Percentiles rank a stretch among this genome's conserved stretches.
These are phyloP conservation scores for Myochromella boudieri DNA, from an alignment of 768 basidiomycete genomes.

Conservation along the genomic window DNA sequence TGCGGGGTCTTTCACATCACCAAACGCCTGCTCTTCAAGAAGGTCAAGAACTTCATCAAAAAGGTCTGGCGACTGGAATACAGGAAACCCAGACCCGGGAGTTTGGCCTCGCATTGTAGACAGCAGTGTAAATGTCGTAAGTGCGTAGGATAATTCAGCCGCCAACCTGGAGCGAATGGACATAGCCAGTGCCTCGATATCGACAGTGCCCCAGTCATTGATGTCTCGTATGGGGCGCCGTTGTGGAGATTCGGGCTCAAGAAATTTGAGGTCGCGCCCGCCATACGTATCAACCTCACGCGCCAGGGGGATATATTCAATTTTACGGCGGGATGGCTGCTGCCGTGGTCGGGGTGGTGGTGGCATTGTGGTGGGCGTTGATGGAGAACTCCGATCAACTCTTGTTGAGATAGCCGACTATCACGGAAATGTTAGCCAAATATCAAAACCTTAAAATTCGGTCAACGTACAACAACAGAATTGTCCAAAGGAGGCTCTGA, in stretches of 20 bases:
- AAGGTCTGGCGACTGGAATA: constrained; percentile 75
- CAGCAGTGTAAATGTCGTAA: constrained; percentile 83
- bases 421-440: constrained; percentile 7
- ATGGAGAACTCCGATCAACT: constrained; percentile 26
- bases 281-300: constrained; percentile 77
- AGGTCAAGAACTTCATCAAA: constrained; percentile 87
- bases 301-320: constrained; percentile 83
- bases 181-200: constrained; percentile 93
- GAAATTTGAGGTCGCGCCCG: constrained; percentile 71
- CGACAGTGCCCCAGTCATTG: constrained; percentile 85
- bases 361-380: constrained; percentile 26
- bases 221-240: constrained; percentile 66
- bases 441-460: constrained; percentile 11
- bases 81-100: constrained; percentile 69
- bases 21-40: constrained; percentile 79
- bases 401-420: constrained; percentile 29
- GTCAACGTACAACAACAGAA: constrained; percentile 42
- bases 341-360: constrained; percentile 37
- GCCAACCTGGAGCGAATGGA: constrained; percentile 84
- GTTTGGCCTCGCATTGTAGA: constrained; percentile 72
- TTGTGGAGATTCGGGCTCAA: constrained; percentile 65
- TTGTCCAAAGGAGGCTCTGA: constrained; percentile 47
- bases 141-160: constrained; percentile 83
- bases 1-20: constrained; percentile 37
- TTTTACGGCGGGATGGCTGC: constrained; percentile 70